These are phyloP conservation scores for Wolfiporia cocos DNA, from an alignment of 1,284 basidiomycete species.

Conservation along the genomic window DNA sequence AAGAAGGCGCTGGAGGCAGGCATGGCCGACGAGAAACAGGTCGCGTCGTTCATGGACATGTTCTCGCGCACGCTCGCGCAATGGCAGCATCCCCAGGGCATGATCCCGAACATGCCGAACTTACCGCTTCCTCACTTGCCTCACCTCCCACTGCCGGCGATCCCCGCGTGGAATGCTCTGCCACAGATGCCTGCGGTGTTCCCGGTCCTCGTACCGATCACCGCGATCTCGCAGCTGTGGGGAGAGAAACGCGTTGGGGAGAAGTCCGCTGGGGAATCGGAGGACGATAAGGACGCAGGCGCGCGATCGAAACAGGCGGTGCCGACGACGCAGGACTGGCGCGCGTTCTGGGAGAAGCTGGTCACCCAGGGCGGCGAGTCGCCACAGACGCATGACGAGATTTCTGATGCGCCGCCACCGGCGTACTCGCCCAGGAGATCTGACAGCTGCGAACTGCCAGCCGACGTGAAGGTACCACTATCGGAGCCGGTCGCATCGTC, in stretches of 20 bases:
- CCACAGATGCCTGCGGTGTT: constrained; percentile 76
- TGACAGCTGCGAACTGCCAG: constrained; percentile 19
- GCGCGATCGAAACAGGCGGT: constrained; percentile 35
- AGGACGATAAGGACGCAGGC: constrained; percentile 28
- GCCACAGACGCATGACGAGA: constrained; percentile 37
- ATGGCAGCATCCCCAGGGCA: constrained; percentile 51
- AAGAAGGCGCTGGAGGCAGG: constrained; percentile 21
- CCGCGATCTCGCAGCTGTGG: constrained; percentile 59
- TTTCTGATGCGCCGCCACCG: constrained; percentile 55
- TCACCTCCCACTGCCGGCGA: constrained; percentile 32
- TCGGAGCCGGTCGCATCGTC: constrained; percentile 11
- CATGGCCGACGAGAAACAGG: constrained; percentile 36
- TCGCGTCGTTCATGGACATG: constrained; percentile 59
- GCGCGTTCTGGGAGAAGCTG: constrained; percentile 71
- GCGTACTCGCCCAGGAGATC: constrained; percentile 57
- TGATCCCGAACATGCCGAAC: constrained; percentile 52
- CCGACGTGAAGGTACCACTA: constrained; percentile 7
- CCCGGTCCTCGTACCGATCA: constrained; percentile 69
- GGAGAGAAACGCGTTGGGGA: constrained; percentile 37
- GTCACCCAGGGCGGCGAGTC: constrained; percentile 44
- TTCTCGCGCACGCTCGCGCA: constrained; percentile 72
- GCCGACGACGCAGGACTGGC: constrained; percentile 52
- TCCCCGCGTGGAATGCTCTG: constrained; percentile 60
- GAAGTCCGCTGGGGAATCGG: constrained; percentile 30
- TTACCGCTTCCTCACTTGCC: constrained; percentile 47